A percentile compares a stretch with the other conserved stretches of the same genome.
Conservation (phyloP, 2,329 filamentous ascomycete genomes). For the Cytospora piceae region DNA sequence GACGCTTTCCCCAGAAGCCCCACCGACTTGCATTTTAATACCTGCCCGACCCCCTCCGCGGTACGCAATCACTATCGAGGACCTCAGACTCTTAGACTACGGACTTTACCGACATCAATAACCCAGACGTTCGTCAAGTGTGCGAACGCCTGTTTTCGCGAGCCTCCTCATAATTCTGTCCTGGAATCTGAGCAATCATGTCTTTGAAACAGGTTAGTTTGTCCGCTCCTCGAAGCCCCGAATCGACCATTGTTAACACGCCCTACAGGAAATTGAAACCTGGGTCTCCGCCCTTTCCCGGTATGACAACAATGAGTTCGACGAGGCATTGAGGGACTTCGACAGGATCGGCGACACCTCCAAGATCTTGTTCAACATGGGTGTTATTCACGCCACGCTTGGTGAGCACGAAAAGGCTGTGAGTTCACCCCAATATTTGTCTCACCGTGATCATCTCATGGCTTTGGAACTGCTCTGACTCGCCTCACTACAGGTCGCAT, state of each 20-base stretch:
- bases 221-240: too few relatives aligned
- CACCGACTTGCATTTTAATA: conserved; percentile 21
- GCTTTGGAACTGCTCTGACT: conserved; percentile 30
- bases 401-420: conserved; percentile 96
- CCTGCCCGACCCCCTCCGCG: conserved; percentile 16
- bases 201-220: conserved; percentile 46
- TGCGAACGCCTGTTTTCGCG: conserved; percentile 21
- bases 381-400: conserved; percentile 94
- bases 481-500: conserved; percentile 70
- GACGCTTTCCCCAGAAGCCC: conserved; percentile 14
- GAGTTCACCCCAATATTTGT: conserved; percentile 45
- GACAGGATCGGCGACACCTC: conserved; percentile 90
- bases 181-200: conserved; percentile 36
- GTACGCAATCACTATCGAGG: conserved; percentile 11
- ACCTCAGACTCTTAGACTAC: neutral
- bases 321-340: conserved; percentile 83
- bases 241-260: conserved; percentile 15
- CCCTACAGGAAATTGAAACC: conserved; percentile 88
- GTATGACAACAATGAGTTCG: conserved; percentile 98
- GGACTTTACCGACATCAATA: conserved; percentile 7
- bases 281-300: conserved; percentile 90
- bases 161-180: neutral
- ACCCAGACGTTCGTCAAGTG: conserved; percentile 24
- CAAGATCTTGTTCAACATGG: conserved; percentile 98
- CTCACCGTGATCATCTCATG: conserved; percentile 8